Evolutionary conservation across 805 yeast species (phyloP).

Genomic region (Candida hungchunana): DNA sequence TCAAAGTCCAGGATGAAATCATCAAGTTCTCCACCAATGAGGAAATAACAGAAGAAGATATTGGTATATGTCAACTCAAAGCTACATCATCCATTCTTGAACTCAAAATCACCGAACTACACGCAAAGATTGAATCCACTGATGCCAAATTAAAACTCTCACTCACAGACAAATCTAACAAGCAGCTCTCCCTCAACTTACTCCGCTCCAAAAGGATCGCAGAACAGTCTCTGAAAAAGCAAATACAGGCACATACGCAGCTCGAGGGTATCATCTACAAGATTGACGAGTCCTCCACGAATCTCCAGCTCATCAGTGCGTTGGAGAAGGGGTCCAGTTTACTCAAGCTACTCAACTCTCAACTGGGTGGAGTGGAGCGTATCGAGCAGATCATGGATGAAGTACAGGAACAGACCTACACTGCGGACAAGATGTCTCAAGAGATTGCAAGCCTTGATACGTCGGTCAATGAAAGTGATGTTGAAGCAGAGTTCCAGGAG

Average conservation of each 20-base stretch:
- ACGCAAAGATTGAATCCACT: slow-evolving; percentile 17
- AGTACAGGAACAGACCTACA: slow-evolving; percentile 33
- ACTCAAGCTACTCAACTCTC: slow-evolving; percentile 35
- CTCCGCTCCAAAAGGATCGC: slow-evolving; percentile 33
- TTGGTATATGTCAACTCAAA: slow-evolving; percentile 31
- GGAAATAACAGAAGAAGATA: slow-evolving; percentile 32
- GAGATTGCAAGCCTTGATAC: slow-evolving; percentile 25
- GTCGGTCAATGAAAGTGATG: slow-evolving; percentile 25
- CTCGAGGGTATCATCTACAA: slow-evolving; percentile 35
- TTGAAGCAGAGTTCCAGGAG: slow-evolving; percentile 33
- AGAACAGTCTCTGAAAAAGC: slow-evolving; percentile 30
- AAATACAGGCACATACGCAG: slow-evolving; percentile 32
- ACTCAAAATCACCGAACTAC: slow-evolving; percentile 22
- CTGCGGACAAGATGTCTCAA: slow-evolving; percentile 36
- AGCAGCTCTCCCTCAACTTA: slow-evolving; percentile 29
- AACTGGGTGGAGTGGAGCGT: slow-evolving; percentile 40
- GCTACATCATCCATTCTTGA: slow-evolving; percentile 21
- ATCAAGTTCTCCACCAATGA: slow-evolving; percentile 19
- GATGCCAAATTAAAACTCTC: slow-evolving; percentile 20
- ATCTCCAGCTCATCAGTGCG: slow-evolving; percentile 34
- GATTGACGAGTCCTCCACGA: slow-evolving; percentile 41
- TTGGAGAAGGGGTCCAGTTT: slow-evolving; percentile 33
- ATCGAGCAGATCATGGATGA: slow-evolving; percentile 39
- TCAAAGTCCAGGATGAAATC: slow-evolving; percentile 17
- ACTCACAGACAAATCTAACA: slow-evolving; percentile 20